A percentile compares a stretch with the other conserved stretches of the same genome.
Evolutionary conservation across 202 grass and related monocot species (phyloP).

Genomic region (Miscanthus sacchariflorus): DNA sequence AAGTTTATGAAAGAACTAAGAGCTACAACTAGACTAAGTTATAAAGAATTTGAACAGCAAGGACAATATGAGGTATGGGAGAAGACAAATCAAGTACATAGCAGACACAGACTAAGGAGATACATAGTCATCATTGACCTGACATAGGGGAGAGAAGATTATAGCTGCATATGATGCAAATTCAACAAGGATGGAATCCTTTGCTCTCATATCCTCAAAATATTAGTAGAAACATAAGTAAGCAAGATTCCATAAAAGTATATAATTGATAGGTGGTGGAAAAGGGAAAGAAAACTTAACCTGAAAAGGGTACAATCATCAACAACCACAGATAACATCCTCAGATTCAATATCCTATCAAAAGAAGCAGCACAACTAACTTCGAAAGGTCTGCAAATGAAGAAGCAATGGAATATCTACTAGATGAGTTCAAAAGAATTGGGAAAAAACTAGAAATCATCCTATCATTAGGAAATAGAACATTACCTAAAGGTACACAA

Average conservation of each 20-base stretch:
- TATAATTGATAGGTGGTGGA: neutral
- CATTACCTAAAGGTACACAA: no score
- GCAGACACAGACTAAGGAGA: fast-evolving
- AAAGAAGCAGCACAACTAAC: no score
- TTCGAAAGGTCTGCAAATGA: no score
- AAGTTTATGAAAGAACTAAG: neutral
- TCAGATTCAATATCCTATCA: no score
- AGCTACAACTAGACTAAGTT: no score
- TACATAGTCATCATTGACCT: neutral
- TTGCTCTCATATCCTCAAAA: neutral
- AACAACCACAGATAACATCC: no score
- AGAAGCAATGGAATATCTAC: no score
- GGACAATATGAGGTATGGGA: neutral
- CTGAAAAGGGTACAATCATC: no score
- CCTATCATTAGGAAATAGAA: no score
- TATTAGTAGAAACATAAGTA: neutral
- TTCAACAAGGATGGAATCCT: neutral
- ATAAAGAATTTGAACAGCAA: no score
- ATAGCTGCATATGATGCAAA: neutral
- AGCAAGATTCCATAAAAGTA: neutral
- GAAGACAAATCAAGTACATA: neutral
- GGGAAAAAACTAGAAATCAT: no score
- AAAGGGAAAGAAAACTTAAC: neutral
- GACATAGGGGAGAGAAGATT: neutral
- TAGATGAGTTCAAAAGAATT: no score